Conservation (phyloP, 495 filamentous ascomycete genomes). For the Penicillium canariense region DNA sequence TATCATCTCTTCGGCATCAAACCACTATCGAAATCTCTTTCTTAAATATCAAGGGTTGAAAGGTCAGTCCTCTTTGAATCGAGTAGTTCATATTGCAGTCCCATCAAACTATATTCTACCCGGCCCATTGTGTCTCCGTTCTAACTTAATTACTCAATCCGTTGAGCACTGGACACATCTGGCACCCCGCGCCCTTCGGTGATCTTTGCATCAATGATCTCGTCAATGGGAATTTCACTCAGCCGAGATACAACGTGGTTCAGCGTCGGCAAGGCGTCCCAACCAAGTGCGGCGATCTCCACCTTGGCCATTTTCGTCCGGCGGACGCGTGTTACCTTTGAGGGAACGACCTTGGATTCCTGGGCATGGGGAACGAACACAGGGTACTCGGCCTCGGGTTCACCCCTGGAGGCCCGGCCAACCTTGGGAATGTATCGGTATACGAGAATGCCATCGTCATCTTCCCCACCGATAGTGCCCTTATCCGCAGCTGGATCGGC, state of each 20-base stretch:
- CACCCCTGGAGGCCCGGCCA: conserved; percentile 36
- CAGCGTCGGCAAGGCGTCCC: conserved; percentile 52
- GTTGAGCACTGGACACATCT: conserved; percentile 41
- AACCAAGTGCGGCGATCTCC: conserved; percentile 42
- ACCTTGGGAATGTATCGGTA: conserved; percentile 50
- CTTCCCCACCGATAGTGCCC: conserved; percentile 30
- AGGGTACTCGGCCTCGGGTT: conserved; percentile 47
- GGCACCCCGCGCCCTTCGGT: conserved; percentile 49
- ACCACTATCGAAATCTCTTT: no score
- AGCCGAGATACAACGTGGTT: conserved; percentile 51
- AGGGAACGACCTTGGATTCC: conserved; percentile 32
- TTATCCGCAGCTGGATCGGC: conserved; percentile 26
- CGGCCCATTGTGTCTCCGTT: not conserved
- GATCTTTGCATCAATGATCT: conserved; percentile 50
- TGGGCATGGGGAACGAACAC: conserved; percentile 41
- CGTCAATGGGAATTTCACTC: conserved; percentile 53
- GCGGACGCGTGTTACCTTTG: conserved; percentile 30
- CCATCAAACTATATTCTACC: not conserved
- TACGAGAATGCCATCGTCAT: conserved; percentile 39
- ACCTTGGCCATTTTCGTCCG: conserved; percentile 43
- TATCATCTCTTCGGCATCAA: no score
- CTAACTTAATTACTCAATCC: conserved; percentile 33
- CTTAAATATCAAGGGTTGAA: no score
- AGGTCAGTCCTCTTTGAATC: no score
- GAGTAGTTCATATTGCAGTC: no score